These are phyloP conservation scores for Malassezia dermatis DNA, from an alignment of 1,284 basidiomycete genomes.

Conservation along the genomic window DNA sequence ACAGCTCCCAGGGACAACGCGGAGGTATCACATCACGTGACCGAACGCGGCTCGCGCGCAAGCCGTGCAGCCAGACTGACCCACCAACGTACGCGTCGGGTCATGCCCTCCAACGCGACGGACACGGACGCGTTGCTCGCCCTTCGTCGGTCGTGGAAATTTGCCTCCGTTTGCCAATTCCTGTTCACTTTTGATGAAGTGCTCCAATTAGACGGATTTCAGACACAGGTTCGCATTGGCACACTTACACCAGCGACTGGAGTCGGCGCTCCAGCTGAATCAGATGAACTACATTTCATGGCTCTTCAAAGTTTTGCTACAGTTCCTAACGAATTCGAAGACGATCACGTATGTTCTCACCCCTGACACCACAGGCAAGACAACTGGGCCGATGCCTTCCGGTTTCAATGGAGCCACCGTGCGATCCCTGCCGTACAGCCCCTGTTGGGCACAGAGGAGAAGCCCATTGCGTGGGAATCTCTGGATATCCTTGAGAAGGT, in stretches of 20 bases:
- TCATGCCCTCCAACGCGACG: neutral
- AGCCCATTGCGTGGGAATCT: conserved; percentile 49
- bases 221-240: conserved; percentile 28
- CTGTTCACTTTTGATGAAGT: conserved; percentile 45
- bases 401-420: conserved; percentile 24
- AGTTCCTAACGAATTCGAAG: neutral
- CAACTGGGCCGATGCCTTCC: conserved; percentile 31
- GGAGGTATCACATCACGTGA: neutral
- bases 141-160: conserved; percentile 40
- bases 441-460: conserved; percentile 29
- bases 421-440: conserved; percentile 14
- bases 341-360: neutral
- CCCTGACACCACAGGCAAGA: neutral
- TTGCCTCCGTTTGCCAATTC: conserved; percentile 46
- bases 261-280: conserved; percentile 34
- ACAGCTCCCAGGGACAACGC: no score
- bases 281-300: neutral
- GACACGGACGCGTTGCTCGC: neutral
- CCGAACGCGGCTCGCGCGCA: neutral
- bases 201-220: conserved; percentile 40
- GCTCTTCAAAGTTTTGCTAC: conserved; percentile 3
- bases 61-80: neutral
- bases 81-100: neutral
- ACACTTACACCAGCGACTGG: conserved; percentile 36
- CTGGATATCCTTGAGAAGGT: conserved; percentile 51